These are phyloP conservation scores for Trichoderma asperellum DNA, from an alignment of 2,329 filamentous ascomycete species.

Conservation along the genomic window DNA sequence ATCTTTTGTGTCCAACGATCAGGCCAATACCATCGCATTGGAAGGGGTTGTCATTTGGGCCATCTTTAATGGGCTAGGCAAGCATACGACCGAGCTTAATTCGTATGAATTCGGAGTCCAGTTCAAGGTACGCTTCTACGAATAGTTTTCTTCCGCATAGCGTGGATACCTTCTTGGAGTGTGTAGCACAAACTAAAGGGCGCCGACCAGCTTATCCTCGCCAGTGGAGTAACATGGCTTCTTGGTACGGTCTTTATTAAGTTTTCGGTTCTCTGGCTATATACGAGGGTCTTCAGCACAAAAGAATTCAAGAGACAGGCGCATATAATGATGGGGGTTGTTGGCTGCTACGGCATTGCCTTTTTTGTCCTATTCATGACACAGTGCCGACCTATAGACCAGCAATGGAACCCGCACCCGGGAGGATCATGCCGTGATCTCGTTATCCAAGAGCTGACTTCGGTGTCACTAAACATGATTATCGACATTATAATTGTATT, in stretches of 20 bases:
- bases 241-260: constrained; percentile 38
- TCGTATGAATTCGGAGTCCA: not conserved
- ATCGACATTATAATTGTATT: constrained; percentile 44
- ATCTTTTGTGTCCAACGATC: constrained; percentile 9
- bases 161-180: no score
- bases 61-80: constrained; percentile 35
- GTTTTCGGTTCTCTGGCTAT: constrained; percentile 41
- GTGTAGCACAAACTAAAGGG: constrained; percentile 18
- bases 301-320: constrained; percentile 36
- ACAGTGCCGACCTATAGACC: constrained; percentile 39
- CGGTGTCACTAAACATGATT: constrained; percentile 36
- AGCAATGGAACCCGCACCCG: constrained; percentile 39
- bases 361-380: constrained; percentile 41
- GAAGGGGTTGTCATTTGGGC: constrained; percentile 34
- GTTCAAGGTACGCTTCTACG: not conserved
- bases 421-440: constrained; percentile 46
- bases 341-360: constrained; percentile 35
- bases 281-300: constrained; percentile 39
- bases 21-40: constrained; percentile 28
- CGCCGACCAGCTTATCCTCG: constrained; percentile 32
- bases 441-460: constrained; percentile 33
- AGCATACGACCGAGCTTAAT: constrained; percentile 27
- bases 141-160: not conserved
- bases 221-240: constrained; percentile 39
- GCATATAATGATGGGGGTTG: constrained; percentile 35